A percentile compares a stretch with the other conserved stretches of the same genome.
Evolutionary conservation across 306 rosid genomes (phyloP).

Genomic region (Macrotyloma uniflorum): DNA sequence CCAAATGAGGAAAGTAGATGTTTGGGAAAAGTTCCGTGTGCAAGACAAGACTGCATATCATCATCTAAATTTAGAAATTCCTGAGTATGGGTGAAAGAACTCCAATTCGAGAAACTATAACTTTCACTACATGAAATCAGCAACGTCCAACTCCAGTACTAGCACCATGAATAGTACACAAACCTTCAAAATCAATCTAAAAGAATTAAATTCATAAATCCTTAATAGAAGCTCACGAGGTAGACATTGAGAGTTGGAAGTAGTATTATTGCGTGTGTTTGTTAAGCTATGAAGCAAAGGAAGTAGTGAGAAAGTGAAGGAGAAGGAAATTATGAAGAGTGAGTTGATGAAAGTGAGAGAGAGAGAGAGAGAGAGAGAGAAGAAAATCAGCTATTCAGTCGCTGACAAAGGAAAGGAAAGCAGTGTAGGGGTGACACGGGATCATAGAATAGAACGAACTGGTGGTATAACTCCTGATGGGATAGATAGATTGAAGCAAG

Average conservation of each 20-base stretch:
- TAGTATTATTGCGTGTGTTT: background rate
- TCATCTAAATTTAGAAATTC: constrained; percentile 62
- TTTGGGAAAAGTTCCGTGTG: constrained; percentile 58
- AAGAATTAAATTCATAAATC: background rate
- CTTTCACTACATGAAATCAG: constrained; percentile 44
- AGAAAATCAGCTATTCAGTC: background rate
- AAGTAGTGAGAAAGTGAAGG: constrained; percentile 3
- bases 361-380: background rate
- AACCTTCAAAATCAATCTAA: background rate
- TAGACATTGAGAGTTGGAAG: background rate
- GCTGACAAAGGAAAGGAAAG: constrained; percentile 33
- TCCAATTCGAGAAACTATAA: constrained; percentile 47
- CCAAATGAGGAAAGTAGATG: constrained; percentile 82
- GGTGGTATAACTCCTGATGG: background rate
- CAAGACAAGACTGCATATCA: constrained; percentile 56
- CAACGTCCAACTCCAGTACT: constrained; percentile 13
- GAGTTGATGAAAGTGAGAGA: background rate
- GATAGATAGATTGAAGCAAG: constrained; percentile 29
- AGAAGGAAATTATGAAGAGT: background rate
- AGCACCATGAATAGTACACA: background rate
- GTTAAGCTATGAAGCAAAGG: background rate
- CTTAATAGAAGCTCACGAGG: background rate
- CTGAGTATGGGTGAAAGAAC: constrained; percentile 22
- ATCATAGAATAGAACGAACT: constrained; percentile 36
- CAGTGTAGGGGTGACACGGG: background rate